Base-by-base conservation (phyloP, 805 yeast genomes). In the Yamadazyma insecticola region DNA sequence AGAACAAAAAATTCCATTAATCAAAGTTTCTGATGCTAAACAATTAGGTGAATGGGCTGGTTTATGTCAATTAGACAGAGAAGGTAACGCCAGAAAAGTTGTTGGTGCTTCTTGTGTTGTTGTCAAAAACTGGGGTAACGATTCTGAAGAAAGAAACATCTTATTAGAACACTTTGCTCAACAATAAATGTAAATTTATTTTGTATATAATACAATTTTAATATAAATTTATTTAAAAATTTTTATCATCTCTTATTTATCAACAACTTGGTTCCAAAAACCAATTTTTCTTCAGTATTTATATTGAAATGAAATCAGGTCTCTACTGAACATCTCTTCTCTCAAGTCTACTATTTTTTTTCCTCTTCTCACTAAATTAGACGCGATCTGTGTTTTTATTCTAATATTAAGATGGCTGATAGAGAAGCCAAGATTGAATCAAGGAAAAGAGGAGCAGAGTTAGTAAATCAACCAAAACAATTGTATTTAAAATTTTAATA, bases 1-100 rank as follows among this genome's bases (percentile, higher is more conserved):
- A 63, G 95, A 86, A 67, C 78, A 81, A 72, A 85, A 86, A 76
- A 87, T 90, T 55, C 97, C 98, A 60, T 78, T 92, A 72, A 84
- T 92, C 83, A 92, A 92, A 84, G 97, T 92, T 57, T 85, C 97
- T 58, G 98, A 92, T 67, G 96, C 97, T 66, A 92, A 92, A 83
- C 85, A 87, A 78, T 81, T 92, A 67, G 99, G 99, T 81, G 97
- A 92, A 80, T 92, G 98, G 98, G 97, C 97, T 63, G 98, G 98
- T 84, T 79, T 92, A 57, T 92, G 96, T 78, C 87, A 88, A 76
- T 81, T 90, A 62, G 97, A 92, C 94, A 87, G 96, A 76, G 97
- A 92, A 62, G 99, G 98, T 76, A 88, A 90, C 79, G 96, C 97
- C 75, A 88, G 97, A 81, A 92, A 92, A 87, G 97, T 92, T 60